Base-by-base conservation (phyloP, 129 eudicot species). In the Flaveria linearis region DNA sequence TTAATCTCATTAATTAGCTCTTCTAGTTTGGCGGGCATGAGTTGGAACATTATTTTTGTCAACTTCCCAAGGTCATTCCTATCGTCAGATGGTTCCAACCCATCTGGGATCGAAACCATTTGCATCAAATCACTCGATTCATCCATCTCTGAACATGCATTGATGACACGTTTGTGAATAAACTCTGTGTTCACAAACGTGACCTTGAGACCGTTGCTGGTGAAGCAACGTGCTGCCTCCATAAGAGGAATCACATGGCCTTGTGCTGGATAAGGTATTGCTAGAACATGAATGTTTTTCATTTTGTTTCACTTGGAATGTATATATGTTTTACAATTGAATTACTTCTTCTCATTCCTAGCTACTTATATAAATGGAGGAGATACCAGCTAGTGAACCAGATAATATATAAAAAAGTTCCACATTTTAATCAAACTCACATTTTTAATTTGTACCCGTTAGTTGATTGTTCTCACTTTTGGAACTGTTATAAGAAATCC, bases 161-260 rank as follows among this genome's bases (percentile, higher is more conserved):
- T 61, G 33, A 70, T 15, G 65, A 87, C 53, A 26, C 79, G 75
- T 39, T 65, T 43, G 79, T 87, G 92, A 45, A 20, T 74, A 73
- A 80, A 78, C 7, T 85, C 83, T 3, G 85, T 82, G 75, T 85
- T 89, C 9, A 81, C 83, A 57, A 87, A 84, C 4, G 87, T 89
- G 68, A 85, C 83, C 74, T 64, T 80, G 68, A 81, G 25, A n/a
- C 85, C 88, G 22, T 82, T 64, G 13, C 57, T 51, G 13, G 73
- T 74, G 20, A 89, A 63, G 46, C 76, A 10, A 18, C 65, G 82
- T 8, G 83, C 67, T 1, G 83, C 47, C 63, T 89, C 91, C 85
- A 87, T 68, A 22, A 85, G 14, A 13, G 96, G 91, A 25, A 89
- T 83, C 25, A 89, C 91, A 73, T 89, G 91, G 36, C 96, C 96